A percentile compares a stretch with the other conserved stretches of the same genome.
Evolutionary conservation across 1,284 basidiomycete species (phyloP).

Genomic region (Dichomitus squalens): DNA sequence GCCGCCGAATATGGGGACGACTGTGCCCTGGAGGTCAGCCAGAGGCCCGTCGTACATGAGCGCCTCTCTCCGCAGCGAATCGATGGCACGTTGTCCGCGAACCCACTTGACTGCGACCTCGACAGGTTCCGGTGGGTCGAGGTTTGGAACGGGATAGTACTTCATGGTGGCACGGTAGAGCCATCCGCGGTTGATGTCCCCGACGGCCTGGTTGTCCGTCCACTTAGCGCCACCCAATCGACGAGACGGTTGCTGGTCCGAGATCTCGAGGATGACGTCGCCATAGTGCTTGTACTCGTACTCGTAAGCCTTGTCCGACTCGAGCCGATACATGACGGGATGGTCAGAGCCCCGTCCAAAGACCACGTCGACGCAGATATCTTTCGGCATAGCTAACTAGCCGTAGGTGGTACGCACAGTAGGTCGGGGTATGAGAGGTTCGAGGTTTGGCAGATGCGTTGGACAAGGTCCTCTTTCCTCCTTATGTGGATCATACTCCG

Average conservation of each 20-base stretch:
- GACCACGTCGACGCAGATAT: constrained; percentile 16
- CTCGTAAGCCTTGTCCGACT: background rate
- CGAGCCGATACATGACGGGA: constrained; percentile 16
- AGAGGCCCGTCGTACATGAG: constrained; percentile 19
- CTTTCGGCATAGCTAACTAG: background rate
- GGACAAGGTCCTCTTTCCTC: too few species aligned
- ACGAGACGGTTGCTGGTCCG: constrained; percentile 5
- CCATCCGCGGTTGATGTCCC: constrained; percentile 8
- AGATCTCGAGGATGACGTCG: constrained; percentile 16
- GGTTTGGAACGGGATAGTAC: constrained; percentile 1
- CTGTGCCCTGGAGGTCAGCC: constrained; percentile 11
- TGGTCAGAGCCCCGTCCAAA: constrained; percentile 15
- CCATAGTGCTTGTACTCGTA: constrained; percentile 1
- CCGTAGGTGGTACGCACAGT: background rate
- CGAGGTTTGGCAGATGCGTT: background rate
- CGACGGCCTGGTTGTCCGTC: constrained; percentile 7
- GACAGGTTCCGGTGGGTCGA: background rate
- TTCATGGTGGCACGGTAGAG: constrained; percentile 16
- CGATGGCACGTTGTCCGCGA: constrained; percentile 32
- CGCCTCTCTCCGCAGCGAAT: constrained; percentile 27
- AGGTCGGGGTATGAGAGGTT: background rate
- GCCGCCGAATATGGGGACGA: constrained; percentile 24
- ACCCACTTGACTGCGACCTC: constrained; percentile 25
- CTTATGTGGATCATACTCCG: too few species aligned
- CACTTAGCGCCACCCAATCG: constrained; percentile 11